Evolutionary conservation across 2,329 filamentous ascomycete species (phyloP), one percentile per base, ranked within the genome.

Genomic region (Aspergillus tamarii): DNA sequence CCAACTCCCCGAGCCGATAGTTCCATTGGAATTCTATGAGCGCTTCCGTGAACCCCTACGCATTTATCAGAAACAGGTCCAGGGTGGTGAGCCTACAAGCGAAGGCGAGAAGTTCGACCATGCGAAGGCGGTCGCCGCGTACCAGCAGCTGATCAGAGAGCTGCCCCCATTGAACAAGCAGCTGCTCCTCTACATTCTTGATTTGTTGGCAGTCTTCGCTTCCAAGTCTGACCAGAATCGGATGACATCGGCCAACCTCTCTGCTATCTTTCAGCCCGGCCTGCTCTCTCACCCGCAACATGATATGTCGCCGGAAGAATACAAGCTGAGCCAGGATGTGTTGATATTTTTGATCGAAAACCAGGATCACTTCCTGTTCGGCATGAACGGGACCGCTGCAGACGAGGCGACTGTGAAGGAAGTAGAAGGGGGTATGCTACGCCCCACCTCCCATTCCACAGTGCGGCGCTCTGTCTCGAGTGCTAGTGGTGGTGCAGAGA

Each of bases 341-440:
- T 86, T 99, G 67, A 97, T 99, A 57, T 99, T 99, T 78, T 82
- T 99, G 70, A 99, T 99, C 69, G 94, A 98, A 75, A 97, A 99
- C 73, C 95, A 99, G 77, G 95, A 99, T 74, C 92, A 97, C 78
- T 99, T 99, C 83, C 83, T 99, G 68, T 96, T 99, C 68, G 95
- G 95, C 61, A 99, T 99, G 95, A 92, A 93, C 75, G 95, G 95
- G 52, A 97, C 94, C n/a, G 94, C 89, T n/a, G 92, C 94, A n/a
- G 94, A 97, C 74, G 92, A 96, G 74, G 89, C 88, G 65, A 89
- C 87, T 9, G 84, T 88, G 57, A 86, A 87, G 72, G 87, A 89
- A 65, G 83, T 89, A 43, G 89, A 94, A 73, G 92, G 91, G 62
- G 90, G 90, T 3, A 77, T 70, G 78, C 68, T 74, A n/a, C 84